phyloP scores from a whole-genome alignment of 805 yeast genomes.

The Suhomyces sp. region DNA sequence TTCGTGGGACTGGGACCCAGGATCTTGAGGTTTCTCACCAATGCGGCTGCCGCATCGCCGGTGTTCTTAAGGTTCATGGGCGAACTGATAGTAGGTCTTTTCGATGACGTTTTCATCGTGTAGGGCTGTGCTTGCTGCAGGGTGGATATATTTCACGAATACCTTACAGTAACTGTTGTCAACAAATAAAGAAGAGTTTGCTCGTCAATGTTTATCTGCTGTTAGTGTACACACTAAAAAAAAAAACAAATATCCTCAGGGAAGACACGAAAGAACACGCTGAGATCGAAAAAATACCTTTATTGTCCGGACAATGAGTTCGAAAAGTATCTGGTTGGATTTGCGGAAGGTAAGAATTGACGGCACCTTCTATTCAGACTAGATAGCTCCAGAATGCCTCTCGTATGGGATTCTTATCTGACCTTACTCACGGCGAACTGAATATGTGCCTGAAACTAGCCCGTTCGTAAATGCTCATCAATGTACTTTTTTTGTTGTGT shows the following conservation, averaged over 20 bases:
- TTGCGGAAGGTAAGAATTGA: neutral
- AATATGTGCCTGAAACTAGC: neutral
- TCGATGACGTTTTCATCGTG: conserved; percentile 3
- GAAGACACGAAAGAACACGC: neutral
- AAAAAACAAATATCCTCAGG: neutral
- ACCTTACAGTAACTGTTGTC: neutral
- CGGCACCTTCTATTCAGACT: neutral
- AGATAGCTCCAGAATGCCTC: neutral
- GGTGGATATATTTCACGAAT: neutral
- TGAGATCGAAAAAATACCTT: neutral
- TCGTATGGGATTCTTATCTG: neutral
- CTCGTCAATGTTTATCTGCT: neutral
- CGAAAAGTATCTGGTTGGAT: neutral
- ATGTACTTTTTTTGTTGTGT: neutral
- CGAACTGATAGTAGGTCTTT: conserved; percentile 1
- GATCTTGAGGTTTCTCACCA: conserved; percentile 12
- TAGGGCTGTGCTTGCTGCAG: neutral
- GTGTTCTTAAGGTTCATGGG: neutral
- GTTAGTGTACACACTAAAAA: neutral
- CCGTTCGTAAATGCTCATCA: neutral
- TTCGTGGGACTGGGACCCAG: conserved; percentile 17
- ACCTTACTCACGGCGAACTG: neutral
- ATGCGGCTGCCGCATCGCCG: neutral
- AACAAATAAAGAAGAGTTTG: neutral
- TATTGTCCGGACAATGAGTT: neutral